Percentiles rank a stretch among this genome's conserved stretches.
Evolutionary conservation across 192 early-diverging fungal genomes (phyloP).

Genomic region (Entophlyctis helioformis): DNA sequence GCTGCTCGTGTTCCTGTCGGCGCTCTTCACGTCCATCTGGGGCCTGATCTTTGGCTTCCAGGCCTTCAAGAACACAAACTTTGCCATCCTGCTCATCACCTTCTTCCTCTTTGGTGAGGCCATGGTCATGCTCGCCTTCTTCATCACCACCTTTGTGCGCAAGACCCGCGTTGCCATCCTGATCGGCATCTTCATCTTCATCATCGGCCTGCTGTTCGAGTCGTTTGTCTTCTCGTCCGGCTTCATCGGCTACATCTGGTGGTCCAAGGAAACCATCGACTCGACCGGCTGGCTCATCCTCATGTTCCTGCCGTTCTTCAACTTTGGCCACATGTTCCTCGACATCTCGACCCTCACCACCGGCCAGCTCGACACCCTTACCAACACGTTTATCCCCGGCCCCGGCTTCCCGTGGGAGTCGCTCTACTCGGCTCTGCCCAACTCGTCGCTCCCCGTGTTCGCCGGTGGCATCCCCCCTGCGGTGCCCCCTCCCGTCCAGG

Average conservation of each 20-base stretch:
- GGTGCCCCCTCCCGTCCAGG: conserved; percentile 45
- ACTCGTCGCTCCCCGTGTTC: too few relatives aligned
- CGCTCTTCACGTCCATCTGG: conserved; percentile 43
- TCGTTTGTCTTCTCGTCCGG: conserved; percentile 33
- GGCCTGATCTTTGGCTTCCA: conserved; percentile 50
- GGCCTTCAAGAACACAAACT: conserved; percentile 53
- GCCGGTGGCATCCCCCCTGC: too few relatives aligned
- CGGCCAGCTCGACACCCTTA: conserved; percentile 32
- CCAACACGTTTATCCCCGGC: conserved; percentile 51
- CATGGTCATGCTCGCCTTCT: conserved; percentile 58
- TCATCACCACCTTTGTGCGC: conserved; percentile 58
- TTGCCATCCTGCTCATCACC: conserved; percentile 39
- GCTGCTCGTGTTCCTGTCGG: conserved; percentile 38
- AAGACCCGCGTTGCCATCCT: conserved; percentile 47
- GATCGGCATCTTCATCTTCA: conserved; percentile 67
- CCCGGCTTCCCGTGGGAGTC: too few relatives aligned
- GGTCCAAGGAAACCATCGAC: conserved; percentile 21
- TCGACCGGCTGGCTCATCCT: too few relatives aligned
- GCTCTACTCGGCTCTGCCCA: too few relatives aligned
- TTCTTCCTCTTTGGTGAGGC: conserved; percentile 66
- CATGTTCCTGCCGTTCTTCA: conserved; percentile 22
- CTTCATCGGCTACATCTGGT: conserved; percentile 43
- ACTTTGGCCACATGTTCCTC: conserved; percentile 48
- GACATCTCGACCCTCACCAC: conserved; percentile 57
- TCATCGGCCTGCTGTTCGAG: conserved; percentile 66